Conservation (phyloP, 2,329 filamentous ascomycete species). For the Tolypocladium endophyticum region DNA sequence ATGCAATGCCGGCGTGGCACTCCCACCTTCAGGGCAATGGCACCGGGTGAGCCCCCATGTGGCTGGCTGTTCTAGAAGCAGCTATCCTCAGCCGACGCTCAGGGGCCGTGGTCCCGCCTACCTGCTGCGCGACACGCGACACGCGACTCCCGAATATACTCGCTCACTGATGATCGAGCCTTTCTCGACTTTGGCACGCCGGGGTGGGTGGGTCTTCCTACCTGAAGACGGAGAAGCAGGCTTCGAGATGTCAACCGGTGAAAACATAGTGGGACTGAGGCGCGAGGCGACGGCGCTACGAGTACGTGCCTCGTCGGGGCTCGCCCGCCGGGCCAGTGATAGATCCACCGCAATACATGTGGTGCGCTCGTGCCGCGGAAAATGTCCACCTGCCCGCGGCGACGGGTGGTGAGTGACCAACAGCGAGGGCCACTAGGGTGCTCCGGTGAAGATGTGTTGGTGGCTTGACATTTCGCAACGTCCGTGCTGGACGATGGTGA, state of each 20-base stretch:
- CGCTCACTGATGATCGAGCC: not conserved
- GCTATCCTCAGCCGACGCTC: not conserved
- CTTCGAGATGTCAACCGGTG: not conserved
- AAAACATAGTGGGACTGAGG: not conserved
- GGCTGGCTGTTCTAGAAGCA: not conserved
- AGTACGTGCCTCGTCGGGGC: not conserved
- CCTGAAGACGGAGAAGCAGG: not conserved
- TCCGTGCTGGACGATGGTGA: not conserved
- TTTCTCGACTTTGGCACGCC: not conserved
- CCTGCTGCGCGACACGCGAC: not conserved
- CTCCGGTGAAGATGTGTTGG: not conserved
- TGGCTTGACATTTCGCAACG: not conserved
- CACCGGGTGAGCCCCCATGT: not conserved
- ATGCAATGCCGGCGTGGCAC: not conserved
- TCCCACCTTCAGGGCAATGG: not conserved
- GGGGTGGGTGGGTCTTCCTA: not conserved
- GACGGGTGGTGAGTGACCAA: not conserved
- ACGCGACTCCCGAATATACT: not conserved
- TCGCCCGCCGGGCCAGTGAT: not conserved
- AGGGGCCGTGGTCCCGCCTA: not conserved
- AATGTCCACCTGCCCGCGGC: not conserved
- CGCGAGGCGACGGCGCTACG: not conserved
- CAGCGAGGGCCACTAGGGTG: not conserved
- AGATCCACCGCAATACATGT: not conserved
- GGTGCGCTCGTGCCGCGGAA: not conserved